Conservation (phyloP, 1,284 basidiomycete genomes). For the Taiwanofungus camphoratus region DNA sequence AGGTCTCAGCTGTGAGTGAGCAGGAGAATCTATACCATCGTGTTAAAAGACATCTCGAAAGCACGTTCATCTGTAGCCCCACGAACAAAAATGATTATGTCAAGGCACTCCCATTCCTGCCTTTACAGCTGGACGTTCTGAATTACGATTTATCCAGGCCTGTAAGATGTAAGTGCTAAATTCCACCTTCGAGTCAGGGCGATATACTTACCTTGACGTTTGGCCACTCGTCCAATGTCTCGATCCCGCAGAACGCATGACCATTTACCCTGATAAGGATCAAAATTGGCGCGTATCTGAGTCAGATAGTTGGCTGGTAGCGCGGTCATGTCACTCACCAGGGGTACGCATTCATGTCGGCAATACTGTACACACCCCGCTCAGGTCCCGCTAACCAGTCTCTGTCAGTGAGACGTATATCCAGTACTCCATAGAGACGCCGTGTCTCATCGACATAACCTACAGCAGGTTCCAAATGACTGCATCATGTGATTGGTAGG, state of each 20-base stretch:
- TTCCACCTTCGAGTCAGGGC: not conserved
- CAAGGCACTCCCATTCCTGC: conserved; percentile 28
- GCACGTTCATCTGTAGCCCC: not conserved
- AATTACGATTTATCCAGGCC: conserved; percentile 41
- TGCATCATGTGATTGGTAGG: not conserved
- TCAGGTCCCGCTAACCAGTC: conserved; percentile 68
- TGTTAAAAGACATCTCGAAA: too few relatives aligned
- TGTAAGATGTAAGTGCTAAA: conserved; percentile 30
- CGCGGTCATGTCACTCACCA: conserved; percentile 31
- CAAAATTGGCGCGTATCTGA: not conserved
- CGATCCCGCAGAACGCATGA: conserved; percentile 40
- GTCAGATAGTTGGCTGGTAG: not conserved
- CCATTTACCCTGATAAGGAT: conserved; percentile 30
- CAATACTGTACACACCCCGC: conserved; percentile 59
- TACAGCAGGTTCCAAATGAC: conserved; percentile 16
- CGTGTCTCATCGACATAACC: conserved; percentile 73
- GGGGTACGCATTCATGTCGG: conserved; percentile 55
- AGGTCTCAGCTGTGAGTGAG: too few relatives aligned
- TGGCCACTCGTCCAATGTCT: conserved; percentile 43
- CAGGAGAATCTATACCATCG: too few relatives aligned
- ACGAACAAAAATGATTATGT: not conserved
- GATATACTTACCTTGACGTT: conserved; percentile 20
- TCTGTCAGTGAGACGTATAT: conserved; percentile 54
- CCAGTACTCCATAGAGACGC: conserved; percentile 70
- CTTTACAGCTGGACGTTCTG: conserved; percentile 34